Conservation (phyloP, 1,284 basidiomycete genomes). For the Melampsora abietis-canadensis region DNA sequence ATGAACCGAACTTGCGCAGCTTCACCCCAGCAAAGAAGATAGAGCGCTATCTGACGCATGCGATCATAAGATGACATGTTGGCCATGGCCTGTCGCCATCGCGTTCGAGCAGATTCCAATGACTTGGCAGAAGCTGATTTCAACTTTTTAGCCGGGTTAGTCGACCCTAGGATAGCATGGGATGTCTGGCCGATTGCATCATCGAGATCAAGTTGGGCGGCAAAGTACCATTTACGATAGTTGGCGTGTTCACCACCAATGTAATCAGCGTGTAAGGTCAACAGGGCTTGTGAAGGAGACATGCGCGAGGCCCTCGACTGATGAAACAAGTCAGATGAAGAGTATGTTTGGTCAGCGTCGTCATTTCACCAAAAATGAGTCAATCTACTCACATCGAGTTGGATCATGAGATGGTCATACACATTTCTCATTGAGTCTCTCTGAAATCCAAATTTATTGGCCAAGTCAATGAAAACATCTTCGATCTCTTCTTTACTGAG, state of each 20-base stretch:
- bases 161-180: slow-evolving; percentile 71
- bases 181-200: slow-evolving; percentile 91
- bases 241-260: slow-evolving; percentile 74
- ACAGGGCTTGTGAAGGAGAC: slow-evolving; percentile 89
- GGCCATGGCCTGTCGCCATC: slow-evolving; percentile 98
- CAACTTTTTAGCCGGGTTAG: slow-evolving; percentile 58
- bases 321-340: neutral
- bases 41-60: slow-evolving; percentile 91
- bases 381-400: slow-evolving; percentile 65
- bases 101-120: slow-evolving; percentile 76
- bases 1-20: slow-evolving; percentile 97
- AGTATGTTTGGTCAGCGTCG: neutral
- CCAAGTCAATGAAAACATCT: slow-evolving; percentile 94
- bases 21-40: slow-evolving; percentile 95
- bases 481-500: slow-evolving; percentile 98
- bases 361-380: slow-evolving; percentile 26
- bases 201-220: slow-evolving; percentile 96
- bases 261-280: slow-evolving; percentile 96
- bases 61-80: slow-evolving; percentile 98
- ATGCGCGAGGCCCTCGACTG: slow-evolving; percentile 86
- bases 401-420: slow-evolving; percentile 98
- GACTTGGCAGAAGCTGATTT: slow-evolving; percentile 71
- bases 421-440: slow-evolving; percentile 67
- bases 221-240: slow-evolving; percentile 82
- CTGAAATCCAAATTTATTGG: slow-evolving; percentile 99